Conservation (phyloP, 371 early-diverging fungal species). For the Catenaria anguillulae region DNA sequence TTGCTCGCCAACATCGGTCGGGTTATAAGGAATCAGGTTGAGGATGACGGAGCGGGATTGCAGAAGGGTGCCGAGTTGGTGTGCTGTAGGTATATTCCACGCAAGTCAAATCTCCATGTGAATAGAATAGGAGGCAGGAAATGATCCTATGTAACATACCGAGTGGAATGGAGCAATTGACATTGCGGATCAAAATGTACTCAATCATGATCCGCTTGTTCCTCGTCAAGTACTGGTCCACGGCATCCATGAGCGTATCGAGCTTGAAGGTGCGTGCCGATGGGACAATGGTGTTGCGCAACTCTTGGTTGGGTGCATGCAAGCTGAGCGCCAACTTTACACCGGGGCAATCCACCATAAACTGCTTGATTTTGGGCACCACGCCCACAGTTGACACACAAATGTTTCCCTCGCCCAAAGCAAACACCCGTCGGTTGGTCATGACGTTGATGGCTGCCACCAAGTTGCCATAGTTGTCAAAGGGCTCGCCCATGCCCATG, state of each 20-base stretch:
- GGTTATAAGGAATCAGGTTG: slow-evolving; percentile 5
- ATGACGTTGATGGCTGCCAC: slow-evolving; percentile 52
- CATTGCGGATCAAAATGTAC: slow-evolving; percentile 1
- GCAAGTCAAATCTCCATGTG: too few species aligned
- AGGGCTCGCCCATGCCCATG: slow-evolving; percentile 86
- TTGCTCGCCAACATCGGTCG: not conserved
- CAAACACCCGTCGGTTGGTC: slow-evolving; percentile 52
- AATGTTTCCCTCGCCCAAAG: slow-evolving; percentile 53
- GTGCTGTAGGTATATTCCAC: slow-evolving; percentile 1
- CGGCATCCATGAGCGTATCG: not conserved
- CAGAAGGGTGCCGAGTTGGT: not conserved
- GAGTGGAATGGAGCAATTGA: not conserved
- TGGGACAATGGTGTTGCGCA: slow-evolving; percentile 69
- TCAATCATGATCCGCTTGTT: slow-evolving; percentile 5
- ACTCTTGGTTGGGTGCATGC: slow-evolving; percentile 66
- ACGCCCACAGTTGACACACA: slow-evolving; percentile 85
- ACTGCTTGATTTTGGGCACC: slow-evolving; percentile 54
- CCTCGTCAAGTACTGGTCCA: not conserved
- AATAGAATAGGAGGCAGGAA: not conserved
- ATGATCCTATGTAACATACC: too few species aligned
- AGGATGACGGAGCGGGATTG: not conserved
- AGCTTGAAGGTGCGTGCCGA: not conserved
- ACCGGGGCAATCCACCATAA: slow-evolving; percentile 49
- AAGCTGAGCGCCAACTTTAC: slow-evolving; percentile 73
- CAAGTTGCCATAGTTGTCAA: not conserved